phyloP scores from a whole-genome alignment of 805 yeast genomes.

The Cyberlindnera meyerae region DNA sequence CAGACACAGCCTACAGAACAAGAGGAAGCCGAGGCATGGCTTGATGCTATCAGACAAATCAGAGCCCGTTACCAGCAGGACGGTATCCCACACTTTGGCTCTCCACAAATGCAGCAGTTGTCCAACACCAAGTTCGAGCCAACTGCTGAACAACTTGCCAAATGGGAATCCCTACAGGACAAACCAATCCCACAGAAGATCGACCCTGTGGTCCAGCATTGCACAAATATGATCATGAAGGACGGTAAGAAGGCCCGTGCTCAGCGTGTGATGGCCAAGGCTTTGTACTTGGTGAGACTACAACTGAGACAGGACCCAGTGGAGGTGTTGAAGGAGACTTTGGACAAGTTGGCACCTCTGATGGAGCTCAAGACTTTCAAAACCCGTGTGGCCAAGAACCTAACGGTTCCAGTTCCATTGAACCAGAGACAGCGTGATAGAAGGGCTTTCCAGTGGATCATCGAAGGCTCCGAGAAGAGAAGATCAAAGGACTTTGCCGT shows the following conservation, averaged over 20 bases:
- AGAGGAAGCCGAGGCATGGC: constrained; percentile 39
- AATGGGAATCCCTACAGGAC: constrained; percentile 45
- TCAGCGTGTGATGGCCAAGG: constrained; percentile 63
- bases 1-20: constrained; percentile 10
- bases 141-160: constrained; percentile 56
- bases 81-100: constrained; percentile 28
- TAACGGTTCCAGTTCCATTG: constrained; percentile 77
- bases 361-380: constrained; percentile 70
- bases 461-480: constrained; percentile 78
- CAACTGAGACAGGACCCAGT: constrained; percentile 78
- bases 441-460: constrained; percentile 85
- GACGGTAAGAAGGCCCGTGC: constrained; percentile 86
- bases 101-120: constrained; percentile 24
- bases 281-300: constrained; percentile 73
- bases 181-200: constrained; percentile 54
- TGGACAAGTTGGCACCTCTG: constrained; percentile 82
- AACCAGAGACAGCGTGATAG: constrained; percentile 78
- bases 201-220: constrained; percentile 71
- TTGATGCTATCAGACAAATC: constrained; percentile 35
- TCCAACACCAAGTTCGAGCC: constrained; percentile 44
- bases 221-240: constrained; percentile 86
- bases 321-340: constrained; percentile 60
- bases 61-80: constrained; percentile 30
- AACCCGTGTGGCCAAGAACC: constrained; percentile 82
- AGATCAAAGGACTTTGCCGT: constrained; percentile 79